These are phyloP conservation scores for Halophytophthora polymorphica DNA, from an alignment of 352 stramenopile species.

Conservation along the genomic window DNA sequence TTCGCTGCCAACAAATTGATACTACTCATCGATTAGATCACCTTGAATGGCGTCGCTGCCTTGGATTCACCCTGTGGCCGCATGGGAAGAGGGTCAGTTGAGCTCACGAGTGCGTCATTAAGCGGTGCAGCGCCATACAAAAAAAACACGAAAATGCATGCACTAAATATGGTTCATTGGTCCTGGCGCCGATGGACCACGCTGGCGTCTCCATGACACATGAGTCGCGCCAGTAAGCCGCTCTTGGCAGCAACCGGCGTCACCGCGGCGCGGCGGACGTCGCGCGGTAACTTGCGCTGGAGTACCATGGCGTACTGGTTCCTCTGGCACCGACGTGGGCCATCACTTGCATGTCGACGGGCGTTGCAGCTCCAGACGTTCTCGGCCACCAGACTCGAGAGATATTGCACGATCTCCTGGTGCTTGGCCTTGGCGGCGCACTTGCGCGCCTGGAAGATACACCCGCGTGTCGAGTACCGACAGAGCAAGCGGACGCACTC, in stretches of 20 bases:
- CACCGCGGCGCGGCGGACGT: slow-evolving; percentile 12
- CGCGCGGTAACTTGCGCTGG: slow-evolving; percentile 15
- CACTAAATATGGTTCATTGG: no score
- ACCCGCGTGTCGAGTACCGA: slow-evolving; percentile 23
- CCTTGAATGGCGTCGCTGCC: no score
- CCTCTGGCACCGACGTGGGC: slow-evolving; percentile 27
- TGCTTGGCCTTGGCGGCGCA: slow-evolving; percentile 33
- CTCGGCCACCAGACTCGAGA: slow-evolving; percentile 28
- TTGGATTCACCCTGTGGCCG: no score
- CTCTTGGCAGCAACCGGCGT: slow-evolving; percentile 16
- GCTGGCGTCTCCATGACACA: slow-evolving; percentile 22
- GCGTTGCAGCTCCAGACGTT: slow-evolving; percentile 33
- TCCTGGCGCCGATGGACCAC: slow-evolving; percentile 13
- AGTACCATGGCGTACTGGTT: slow-evolving; percentile 26
- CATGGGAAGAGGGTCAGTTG: no score
- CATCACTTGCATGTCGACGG: slow-evolving; percentile 20
- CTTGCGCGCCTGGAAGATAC: slow-evolving; percentile 29
- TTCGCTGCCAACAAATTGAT: no score
- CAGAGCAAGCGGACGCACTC: slow-evolving; percentile 21
- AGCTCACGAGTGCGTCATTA: no score
- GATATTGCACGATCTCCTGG: slow-evolving; percentile 18
- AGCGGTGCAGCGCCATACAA: no score
- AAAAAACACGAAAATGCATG: no score
- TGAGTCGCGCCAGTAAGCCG: slow-evolving; percentile 17
- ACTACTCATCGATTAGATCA: no score